Base-by-base conservation (phyloP, 192 early-diverging fungal genomes). In the Coemansia asiatica region DNA sequence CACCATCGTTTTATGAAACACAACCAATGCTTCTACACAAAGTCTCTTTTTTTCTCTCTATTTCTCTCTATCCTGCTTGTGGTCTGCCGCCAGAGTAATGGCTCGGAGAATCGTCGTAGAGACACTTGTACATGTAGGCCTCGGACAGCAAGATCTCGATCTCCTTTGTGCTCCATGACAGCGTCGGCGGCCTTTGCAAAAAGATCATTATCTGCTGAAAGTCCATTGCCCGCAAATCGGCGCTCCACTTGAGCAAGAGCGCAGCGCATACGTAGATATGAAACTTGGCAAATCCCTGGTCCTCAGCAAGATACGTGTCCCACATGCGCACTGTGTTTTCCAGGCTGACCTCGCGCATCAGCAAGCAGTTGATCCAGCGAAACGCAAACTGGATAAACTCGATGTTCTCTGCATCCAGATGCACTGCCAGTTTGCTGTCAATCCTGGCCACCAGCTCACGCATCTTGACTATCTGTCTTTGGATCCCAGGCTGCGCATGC, bases 301-400 rank as follows among this genome's bases (percentile, higher is more conserved):
- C 63, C 55, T 83, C 81, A 4, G 76, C 91, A 68, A 94, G 72
- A 71, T 98, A 99, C 38, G 95, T 96, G 69, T 99, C 97, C 97
- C 97, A 99, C 93, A 99, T 97, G 26, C 97, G 89, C 47, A 99
- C 91, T 2, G 89, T 97, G 67, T 87, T 90, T 55, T 84, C 78
- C 4, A 98, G 77, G 25, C 90, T 88, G 40, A 99, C 76, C 75
- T 99, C 97, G 47, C 97, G 88, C 95, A 98, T 96, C 65, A 99
- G 75, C 29, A 99, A 70, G 76, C 97, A 99, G 81, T 99, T 99
- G 89, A 98, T 96, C 97, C 97, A 99, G 54, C 97, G 87, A 71
- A 98, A 99, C 8, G 97, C 93, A 84, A 99, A 98, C 78, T 98
- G 96, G 57, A 99, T 95, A 71, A 96, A 99, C 68, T 99, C 95